Evolutionary conservation across 495 filamentous ascomycete species (phyloP), one percentile per base, ranked within the genome.

Genomic region (Neurospora terricola): DNA sequence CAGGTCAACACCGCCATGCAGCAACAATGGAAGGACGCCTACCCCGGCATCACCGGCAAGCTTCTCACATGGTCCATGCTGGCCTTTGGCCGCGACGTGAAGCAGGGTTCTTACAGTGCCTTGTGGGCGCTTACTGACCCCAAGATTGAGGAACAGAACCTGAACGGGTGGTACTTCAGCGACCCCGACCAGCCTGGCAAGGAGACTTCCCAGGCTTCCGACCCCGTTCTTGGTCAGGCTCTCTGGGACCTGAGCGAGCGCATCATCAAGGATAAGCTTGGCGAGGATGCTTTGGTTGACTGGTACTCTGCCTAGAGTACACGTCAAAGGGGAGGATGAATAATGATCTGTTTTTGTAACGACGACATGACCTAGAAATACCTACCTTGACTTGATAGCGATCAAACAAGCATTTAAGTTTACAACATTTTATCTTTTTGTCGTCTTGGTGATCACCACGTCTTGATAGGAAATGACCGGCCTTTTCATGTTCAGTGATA

Each of bases 11-110:
- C 83, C 1, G 79, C 80, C 2, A 86, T 85, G 82, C 83, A 85
- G 74, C 78, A 83, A 62, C 81, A 86, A 73, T 84, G 83, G 83
- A 83, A 85, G 76, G 83, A 84, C 40, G 83, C 83, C 11, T 86
- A 85, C 70, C 83, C 83, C 0, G 82, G 82, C 18, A 71, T 86
- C 12, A 71, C 78, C 1, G 84, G 84, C 18, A 81, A 82, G 71
- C 69, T 84, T 10, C 72, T 84, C 10, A 80, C 79, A 7, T 78
- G 72, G 48, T 73, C 77, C 1, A 83, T 80, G 79, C 45, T 80
- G 34, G 72, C 78, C 1, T 59, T 76, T 9, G 81, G 83, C 11
- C 79, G 83, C 1, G 77, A 81, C 45, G 74, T 78, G 27, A 79
- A 85, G 75, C 83, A 85, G 69, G 84, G 83, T 6, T 78, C 84